Percentiles rank a stretch among this genome's conserved stretches.
These are phyloP conservation scores for Pythium sp. DNA, from an alignment of 352 stramenopile genomes.

Conservation along the genomic window DNA sequence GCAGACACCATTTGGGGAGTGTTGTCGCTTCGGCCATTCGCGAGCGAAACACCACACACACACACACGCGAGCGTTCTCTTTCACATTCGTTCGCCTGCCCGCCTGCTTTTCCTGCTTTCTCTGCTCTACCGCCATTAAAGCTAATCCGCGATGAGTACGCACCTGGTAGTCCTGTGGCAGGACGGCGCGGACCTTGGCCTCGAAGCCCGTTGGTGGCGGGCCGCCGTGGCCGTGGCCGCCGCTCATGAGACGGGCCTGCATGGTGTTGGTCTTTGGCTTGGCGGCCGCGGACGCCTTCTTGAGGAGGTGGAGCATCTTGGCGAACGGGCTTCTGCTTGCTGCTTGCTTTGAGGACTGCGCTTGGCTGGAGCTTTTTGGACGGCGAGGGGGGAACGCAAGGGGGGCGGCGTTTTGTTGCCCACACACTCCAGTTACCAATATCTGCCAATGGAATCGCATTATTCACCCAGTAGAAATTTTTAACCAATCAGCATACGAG, in stretches of 20 bases:
- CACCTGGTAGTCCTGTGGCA: slow-evolving; percentile 87
- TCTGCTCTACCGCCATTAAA: background rate
- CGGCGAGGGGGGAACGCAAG: background rate
- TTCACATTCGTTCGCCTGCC: background rate
- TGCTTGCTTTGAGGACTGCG: slow-evolving; percentile 14
- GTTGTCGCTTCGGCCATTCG: background rate
- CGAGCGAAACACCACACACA: background rate
- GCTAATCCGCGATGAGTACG: slow-evolving; percentile 7
- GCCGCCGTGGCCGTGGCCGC: slow-evolving; percentile 52
- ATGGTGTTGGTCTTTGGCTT: slow-evolving; percentile 49
- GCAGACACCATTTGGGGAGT: background rate
- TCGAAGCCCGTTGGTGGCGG: slow-evolving; percentile 72
- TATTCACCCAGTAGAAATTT: background rate
- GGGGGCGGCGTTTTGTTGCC: slow-evolving; percentile 14
- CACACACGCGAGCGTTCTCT: background rate
- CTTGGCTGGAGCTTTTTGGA: background rate
- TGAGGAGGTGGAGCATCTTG: slow-evolving; percentile 75
- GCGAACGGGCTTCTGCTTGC: slow-evolving; percentile 2
- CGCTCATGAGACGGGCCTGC: slow-evolving; percentile 75
- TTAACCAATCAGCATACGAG: background rate
- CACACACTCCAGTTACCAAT: slow-evolving; percentile 16
- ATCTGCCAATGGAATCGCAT: slow-evolving; percentile 2
- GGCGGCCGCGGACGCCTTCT: slow-evolving; percentile 56
- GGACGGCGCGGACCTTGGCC: slow-evolving; percentile 80
- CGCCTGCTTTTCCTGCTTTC: background rate